These are phyloP conservation scores for Chaetomium tenue DNA, from an alignment of 495 filamentous ascomycete species.

Conservation along the genomic window DNA sequence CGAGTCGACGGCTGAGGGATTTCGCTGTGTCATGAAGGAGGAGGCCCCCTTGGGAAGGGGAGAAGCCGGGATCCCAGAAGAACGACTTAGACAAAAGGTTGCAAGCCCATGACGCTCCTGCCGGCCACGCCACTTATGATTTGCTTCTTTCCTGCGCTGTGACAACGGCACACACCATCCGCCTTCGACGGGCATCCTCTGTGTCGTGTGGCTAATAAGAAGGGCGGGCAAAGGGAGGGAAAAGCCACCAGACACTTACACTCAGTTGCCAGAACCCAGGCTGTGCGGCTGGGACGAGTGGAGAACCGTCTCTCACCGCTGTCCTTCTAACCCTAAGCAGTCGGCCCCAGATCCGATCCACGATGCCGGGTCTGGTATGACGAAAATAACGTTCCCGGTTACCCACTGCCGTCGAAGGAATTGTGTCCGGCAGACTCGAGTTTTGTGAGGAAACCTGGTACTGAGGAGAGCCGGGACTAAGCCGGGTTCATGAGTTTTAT, in stretches of 20 bases:
- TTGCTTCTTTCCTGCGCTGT: slow-evolving; percentile 1
- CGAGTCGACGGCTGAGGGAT: no score
- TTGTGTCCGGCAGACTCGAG: background rate
- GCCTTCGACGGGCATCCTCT: background rate
- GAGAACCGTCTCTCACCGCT: slow-evolving; percentile 1
- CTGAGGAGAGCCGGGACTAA: background rate
- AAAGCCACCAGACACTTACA: slow-evolving; percentile 3
- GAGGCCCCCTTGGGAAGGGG: background rate
- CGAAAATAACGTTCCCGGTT: background rate
- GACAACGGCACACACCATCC: background rate
- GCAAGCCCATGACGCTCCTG: slow-evolving; percentile 2
- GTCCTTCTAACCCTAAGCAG: background rate
- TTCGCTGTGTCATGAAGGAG: background rate
- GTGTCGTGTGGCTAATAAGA: background rate
- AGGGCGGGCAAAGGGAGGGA: background rate
- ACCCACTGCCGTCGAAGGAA: background rate
- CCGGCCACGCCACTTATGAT: slow-evolving; percentile 1
- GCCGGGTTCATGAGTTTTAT: background rate
- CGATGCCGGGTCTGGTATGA: background rate
- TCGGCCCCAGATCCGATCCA: slow-evolving; percentile 1
- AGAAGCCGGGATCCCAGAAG: background rate
- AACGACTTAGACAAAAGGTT: background rate
- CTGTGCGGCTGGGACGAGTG: background rate
- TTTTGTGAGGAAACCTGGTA: background rate
- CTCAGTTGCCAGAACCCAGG: background rate